A percentile compares a stretch with the other conserved stretches of the same genome.
These are phyloP conservation scores for Staphylotrichum longicolle DNA, from an alignment of 495 filamentous ascomycete genomes.

Conservation along the genomic window DNA sequence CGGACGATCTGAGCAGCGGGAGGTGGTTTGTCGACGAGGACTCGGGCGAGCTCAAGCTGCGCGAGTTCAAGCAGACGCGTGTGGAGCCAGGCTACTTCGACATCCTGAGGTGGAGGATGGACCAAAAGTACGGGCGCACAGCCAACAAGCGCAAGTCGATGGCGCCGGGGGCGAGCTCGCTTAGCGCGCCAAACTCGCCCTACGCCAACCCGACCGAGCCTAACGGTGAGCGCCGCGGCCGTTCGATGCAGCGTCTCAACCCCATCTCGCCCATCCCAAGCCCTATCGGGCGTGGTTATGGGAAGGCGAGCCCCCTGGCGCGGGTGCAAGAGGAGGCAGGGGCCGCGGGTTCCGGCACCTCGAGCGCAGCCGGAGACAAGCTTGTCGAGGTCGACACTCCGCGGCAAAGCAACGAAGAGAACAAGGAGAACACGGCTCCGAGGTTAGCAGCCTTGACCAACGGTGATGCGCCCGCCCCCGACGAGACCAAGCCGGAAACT, in stretches of 20 bases:
- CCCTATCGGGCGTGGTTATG: constrained; percentile 51
- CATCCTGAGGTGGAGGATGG: constrained; percentile 88
- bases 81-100: constrained; percentile 95
- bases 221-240: constrained; percentile 48
- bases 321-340: constrained; percentile 52
- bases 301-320: constrained; percentile 52
- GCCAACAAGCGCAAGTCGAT: constrained; percentile 46
- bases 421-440: constrained; percentile 35
- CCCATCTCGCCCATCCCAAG: constrained; percentile 52
- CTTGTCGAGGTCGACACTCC: constrained; percentile 53
- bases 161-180: constrained; percentile 38
- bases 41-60: constrained; percentile 81
- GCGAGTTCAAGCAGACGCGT: constrained; percentile 80
- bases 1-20: constrained; percentile 83
- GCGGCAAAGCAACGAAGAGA: constrained; percentile 47
- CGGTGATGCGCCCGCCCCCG: constrained; percentile 30
- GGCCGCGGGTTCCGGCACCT: constrained; percentile 11
- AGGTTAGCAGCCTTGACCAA: constrained; percentile 34
- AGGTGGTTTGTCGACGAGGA: constrained; percentile 92
- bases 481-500: constrained; percentile 21
- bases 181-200: constrained; percentile 50
- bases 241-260: constrained; percentile 54
- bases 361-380: constrained; percentile 24
- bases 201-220: constrained; percentile 51
- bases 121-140: constrained; percentile 84